Conservation (phyloP, 139 green algal genomes). For the Medakamo hakoo region DNA sequence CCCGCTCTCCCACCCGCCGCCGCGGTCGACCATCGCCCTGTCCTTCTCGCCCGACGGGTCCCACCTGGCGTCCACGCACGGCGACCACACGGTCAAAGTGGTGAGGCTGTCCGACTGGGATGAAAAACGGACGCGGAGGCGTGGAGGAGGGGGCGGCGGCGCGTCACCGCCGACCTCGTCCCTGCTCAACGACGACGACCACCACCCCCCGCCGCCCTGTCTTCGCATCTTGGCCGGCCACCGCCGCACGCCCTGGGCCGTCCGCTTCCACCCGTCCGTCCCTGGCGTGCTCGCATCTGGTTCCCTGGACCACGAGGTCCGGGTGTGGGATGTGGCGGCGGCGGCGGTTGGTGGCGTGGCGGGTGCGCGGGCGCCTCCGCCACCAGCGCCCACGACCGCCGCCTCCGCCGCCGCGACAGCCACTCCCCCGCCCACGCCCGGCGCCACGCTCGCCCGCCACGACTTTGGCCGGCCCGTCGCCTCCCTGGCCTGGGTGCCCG, state of each 20-base stretch:
- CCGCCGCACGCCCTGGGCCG: slow-evolving; percentile 77
- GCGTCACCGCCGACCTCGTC: too few species aligned
- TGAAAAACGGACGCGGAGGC: too few species aligned
- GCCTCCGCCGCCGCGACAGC: too few species aligned
- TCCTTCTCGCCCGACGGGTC: slow-evolving; percentile 62
- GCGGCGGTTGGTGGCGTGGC: slow-evolving; percentile 44
- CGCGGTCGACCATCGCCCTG: slow-evolving; percentile 72
- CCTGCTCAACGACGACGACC: too few species aligned
- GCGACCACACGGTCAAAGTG: slow-evolving; percentile 87
- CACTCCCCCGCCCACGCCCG: not conserved
- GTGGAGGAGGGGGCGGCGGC: too few species aligned
- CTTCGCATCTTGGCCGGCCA: slow-evolving; percentile 51
- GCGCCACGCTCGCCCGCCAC: not conserved
- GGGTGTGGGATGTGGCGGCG: slow-evolving; percentile 57
- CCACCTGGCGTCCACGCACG: slow-evolving; percentile 75
- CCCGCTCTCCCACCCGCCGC: slow-evolving; percentile 61
- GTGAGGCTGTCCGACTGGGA: slow-evolving; percentile 38
- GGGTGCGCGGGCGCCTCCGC: too few species aligned
- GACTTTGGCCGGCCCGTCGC: slow-evolving; percentile 53
- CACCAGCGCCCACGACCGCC: too few species aligned
- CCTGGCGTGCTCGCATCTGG: slow-evolving; percentile 56
- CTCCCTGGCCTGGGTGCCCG: slow-evolving; percentile 61
- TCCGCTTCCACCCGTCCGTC: slow-evolving; percentile 62
- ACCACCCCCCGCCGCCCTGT: too few species aligned
- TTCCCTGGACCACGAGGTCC: slow-evolving; percentile 65